phyloP scores from a whole-genome alignment of 306 rosid species.

The Alnus glutinosa region DNA sequence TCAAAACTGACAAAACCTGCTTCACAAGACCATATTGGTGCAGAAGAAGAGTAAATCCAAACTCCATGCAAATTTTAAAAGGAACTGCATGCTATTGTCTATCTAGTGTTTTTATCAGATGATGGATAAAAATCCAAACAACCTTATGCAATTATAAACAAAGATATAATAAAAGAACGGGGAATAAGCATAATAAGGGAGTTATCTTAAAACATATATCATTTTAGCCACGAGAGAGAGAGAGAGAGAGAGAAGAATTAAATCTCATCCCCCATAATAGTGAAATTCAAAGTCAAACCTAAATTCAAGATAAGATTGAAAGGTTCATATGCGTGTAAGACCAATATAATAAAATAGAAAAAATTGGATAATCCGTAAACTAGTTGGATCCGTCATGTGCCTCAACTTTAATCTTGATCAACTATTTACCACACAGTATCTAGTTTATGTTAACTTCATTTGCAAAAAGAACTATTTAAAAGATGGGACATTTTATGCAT shows the following conservation, averaged over 20 bases:
- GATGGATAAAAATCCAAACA: neutral
- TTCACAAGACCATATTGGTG: slow-evolving; percentile 23
- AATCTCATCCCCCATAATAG: neutral
- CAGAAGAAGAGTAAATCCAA: neutral
- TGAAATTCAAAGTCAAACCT: neutral
- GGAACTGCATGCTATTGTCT: neutral
- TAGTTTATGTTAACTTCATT: neutral
- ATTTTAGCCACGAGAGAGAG: neutral
- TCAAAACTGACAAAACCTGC: slow-evolving; percentile 92
- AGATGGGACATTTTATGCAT: neutral
- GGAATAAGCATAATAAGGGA: neutral
- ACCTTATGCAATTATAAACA: neutral
- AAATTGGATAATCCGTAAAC: neutral
- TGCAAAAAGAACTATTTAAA: neutral
- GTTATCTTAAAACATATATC: neutral
- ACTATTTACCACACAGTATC: neutral
- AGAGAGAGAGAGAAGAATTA: neutral
- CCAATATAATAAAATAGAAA: neutral
- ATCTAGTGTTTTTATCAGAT: slow-evolving; percentile 4
- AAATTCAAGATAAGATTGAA: neutral
- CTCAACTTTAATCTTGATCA: neutral
- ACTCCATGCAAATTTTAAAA: slow-evolving; percentile 2
- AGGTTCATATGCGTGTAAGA: neutral
- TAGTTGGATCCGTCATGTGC: neutral
- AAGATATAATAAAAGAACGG: neutral